Base-by-base conservation (phyloP, 2,329 filamentous ascomycete genomes). In the Aureobasidium subglaciale region DNA sequence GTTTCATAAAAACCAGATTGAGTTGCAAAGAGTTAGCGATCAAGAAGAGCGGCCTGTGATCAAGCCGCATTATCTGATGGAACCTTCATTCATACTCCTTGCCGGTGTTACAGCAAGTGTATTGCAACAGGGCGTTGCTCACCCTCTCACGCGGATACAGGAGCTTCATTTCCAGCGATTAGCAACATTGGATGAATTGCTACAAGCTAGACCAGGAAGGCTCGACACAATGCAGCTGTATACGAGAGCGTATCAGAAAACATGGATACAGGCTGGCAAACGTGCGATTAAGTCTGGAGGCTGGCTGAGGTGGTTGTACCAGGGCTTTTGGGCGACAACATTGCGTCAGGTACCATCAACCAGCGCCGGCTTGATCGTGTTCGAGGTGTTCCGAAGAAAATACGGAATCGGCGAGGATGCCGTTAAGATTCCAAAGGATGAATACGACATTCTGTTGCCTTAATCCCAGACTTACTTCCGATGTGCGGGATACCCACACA, bases 291-390 rank as follows among this genome's bases (percentile, higher is more conserved):
- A 84, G 52, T 78, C 81, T 0, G 75, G 79, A 15, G 78, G 79
- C 1, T 75, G 85, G 67, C 66, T 76, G 20, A 75, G 72, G 13
- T 90, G 86, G 79, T 69, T 90, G 5, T 91, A 87, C 65, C 75
- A 81, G 5, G 85, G 83, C 11, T 90, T 90, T 67, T 83, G 86
- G 77, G 81, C 81, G 79, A 84, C 79, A 54, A 87, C 87, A 0
- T 78, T 90, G 52, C 75, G 85, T 5, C 86, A 90, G 69, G 85
- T 88, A 2, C 87, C 87, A 0, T 88, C 85, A 65, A 90, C 87
- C 2, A 87, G 84, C 58, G 87, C 87, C 0, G 87, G 86, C 0
- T 67, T 91, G 58, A 88, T 91, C 61, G 87, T 89, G 18, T 91
- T 91, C 66, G 87, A 91, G 70, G 66, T 91, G 41, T 82, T 90